phyloP scores from a whole-genome alignment of 1,139 yeast genomes.

The Hemisphaericaspora lyxosophila region DNA sequence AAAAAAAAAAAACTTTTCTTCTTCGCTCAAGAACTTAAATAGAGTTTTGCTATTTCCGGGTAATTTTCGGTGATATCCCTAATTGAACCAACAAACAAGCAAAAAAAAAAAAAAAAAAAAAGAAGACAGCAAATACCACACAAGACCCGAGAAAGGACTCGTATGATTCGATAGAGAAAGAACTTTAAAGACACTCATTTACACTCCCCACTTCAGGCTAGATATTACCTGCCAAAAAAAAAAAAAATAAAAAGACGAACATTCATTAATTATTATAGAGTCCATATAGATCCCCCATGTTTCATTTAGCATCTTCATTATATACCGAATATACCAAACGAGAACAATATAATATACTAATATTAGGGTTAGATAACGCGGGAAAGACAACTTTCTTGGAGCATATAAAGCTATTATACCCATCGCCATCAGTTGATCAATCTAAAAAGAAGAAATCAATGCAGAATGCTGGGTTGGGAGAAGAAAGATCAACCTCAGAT shows the following conservation, averaged over 20 bases:
- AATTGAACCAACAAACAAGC: background rate
- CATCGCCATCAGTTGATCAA: slow-evolving; percentile 25
- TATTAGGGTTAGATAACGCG: slow-evolving; percentile 91
- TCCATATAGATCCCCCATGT: too few relatives aligned
- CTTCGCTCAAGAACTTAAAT: background rate
- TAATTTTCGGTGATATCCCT: slow-evolving; percentile 1
- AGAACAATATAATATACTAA: slow-evolving; percentile 59
- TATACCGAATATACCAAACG: slow-evolving; percentile 49
- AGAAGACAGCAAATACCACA: too few relatives aligned
- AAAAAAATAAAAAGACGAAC: too few relatives aligned
- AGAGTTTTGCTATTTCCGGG: slow-evolving; percentile 1
- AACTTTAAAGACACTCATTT: too few relatives aligned
- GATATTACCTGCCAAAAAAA: too few relatives aligned
- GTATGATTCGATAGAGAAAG: too few relatives aligned
- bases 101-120: background rate
- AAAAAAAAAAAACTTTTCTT: too few relatives aligned
- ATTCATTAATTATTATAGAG: too few relatives aligned
- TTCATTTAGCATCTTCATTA: slow-evolving; percentile 47
- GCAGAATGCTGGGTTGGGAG: slow-evolving; percentile 5
- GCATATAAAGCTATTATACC: slow-evolving; percentile 43
- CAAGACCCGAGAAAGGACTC: too few relatives aligned
- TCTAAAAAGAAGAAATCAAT: slow-evolving; percentile 13
- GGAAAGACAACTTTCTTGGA: slow-evolving; percentile 75
- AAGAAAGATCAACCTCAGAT: slow-evolving; percentile 21
- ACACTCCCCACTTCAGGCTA: too few relatives aligned